phyloP scores from a whole-genome alignment of 495 filamentous ascomycete species.

The Hypoxylon intermedium region DNA sequence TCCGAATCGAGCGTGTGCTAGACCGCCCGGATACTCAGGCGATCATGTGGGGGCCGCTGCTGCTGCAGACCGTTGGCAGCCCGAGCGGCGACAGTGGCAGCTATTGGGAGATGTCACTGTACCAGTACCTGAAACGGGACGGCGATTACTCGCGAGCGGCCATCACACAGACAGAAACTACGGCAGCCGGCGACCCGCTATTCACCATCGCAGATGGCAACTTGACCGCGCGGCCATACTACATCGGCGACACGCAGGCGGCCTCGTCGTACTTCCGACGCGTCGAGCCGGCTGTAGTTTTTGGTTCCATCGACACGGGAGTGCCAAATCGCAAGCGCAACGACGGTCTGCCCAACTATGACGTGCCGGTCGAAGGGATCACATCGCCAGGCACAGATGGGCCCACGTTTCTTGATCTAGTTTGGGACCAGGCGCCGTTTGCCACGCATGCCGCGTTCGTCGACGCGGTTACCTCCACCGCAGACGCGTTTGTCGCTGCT shows the following conservation, averaged over 20 bases:
- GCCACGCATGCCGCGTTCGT: slow-evolving; percentile 24
- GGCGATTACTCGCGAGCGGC: slow-evolving; percentile 26
- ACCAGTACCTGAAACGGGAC: slow-evolving; percentile 32
- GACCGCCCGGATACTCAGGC: slow-evolving; percentile 41
- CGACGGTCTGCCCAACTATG: slow-evolving; percentile 30
- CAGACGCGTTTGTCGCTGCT: slow-evolving; percentile 22
- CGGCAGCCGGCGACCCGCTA: slow-evolving; percentile 20
- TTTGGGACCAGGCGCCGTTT: slow-evolving; percentile 37
- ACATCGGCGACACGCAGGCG: slow-evolving; percentile 28
- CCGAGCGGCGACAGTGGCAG: slow-evolving; percentile 17
- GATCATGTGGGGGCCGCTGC: slow-evolving; percentile 40
- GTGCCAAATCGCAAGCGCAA: slow-evolving; percentile 34
- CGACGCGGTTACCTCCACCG: slow-evolving; percentile 12
- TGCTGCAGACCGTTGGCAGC: slow-evolving; percentile 35
- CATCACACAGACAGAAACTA: slow-evolving; percentile 18
- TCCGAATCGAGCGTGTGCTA: slow-evolving; percentile 37
- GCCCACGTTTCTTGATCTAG: slow-evolving; percentile 30
- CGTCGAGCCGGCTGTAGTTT: slow-evolving; percentile 25
- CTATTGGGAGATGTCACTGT: slow-evolving; percentile 25
- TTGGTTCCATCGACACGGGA: slow-evolving; percentile 21
- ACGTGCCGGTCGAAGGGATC: slow-evolving; percentile 30
- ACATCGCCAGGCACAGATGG: slow-evolving; percentile 32
- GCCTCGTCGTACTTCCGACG: slow-evolving; percentile 37
- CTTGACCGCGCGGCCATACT: slow-evolving; percentile 32
- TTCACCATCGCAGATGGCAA: slow-evolving; percentile 18